phyloP scores from a whole-genome alignment of 345 rosid species.

The Heritiera littoralis region DNA sequence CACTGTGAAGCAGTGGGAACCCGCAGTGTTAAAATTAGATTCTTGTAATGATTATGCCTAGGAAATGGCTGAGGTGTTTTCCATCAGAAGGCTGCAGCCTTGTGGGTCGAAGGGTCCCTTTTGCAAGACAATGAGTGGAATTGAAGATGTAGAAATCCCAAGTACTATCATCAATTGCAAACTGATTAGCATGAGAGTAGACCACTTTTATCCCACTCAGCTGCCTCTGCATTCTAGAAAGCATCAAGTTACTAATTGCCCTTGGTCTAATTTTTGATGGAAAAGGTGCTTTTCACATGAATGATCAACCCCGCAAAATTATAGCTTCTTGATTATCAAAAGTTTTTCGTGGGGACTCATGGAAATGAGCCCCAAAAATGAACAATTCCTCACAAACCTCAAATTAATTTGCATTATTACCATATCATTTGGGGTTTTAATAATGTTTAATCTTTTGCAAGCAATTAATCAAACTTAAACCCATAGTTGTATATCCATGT shows the following conservation, averaged over 20 bases:
- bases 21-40: not conserved
- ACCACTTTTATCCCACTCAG: constrained; percentile 12
- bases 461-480: not conserved
- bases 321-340: not conserved
- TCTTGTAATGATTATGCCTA: constrained; percentile 24
- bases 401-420: not conserved
- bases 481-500: not conserved
- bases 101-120: not conserved
- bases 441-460: not conserved
- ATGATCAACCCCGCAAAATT: constrained; percentile 1
- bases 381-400: not conserved
- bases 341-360: no score
- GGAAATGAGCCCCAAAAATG: not conserved
- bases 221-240: not conserved
- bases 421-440: not conserved
- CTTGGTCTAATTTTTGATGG: not conserved
- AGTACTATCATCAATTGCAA: not conserved
- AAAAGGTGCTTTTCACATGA: not conserved
- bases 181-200: not conserved
- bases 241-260: not conserved
- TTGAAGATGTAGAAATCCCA: not conserved
- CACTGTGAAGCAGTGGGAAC: not conserved
- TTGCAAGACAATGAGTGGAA: not conserved
- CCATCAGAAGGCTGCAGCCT: constrained; percentile 11
- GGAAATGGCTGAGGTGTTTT: constrained; percentile 20